These are phyloP conservation scores for Amanita jacksonii DNA, from an alignment of 768 basidiomycete genomes.

Conservation along the genomic window DNA sequence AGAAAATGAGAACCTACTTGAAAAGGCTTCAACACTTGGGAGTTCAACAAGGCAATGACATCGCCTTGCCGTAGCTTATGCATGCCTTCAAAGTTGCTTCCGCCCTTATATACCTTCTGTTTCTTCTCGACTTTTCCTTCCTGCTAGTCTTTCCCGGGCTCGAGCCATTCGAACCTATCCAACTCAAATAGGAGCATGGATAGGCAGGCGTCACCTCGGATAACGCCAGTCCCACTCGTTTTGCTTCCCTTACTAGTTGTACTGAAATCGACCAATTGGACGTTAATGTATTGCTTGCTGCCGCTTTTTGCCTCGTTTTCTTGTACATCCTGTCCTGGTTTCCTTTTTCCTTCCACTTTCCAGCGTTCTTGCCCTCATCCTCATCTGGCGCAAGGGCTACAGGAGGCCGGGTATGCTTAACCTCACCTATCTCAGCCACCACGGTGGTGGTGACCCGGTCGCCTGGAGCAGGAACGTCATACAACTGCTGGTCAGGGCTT, in stretches of 20 bases:
- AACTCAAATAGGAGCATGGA: conserved; percentile 80
- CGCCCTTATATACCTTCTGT: conserved; percentile 72
- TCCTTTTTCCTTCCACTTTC: conserved; percentile 25
- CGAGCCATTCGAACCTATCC: conserved; percentile 37
- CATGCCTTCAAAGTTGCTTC: conserved; percentile 81
- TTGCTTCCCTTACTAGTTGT: conserved; percentile 47
- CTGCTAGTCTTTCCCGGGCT: conserved; percentile 23
- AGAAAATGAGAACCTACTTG: conserved; percentile 40
- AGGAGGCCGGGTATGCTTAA: conserved; percentile 64
- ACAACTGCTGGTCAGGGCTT: conserved; percentile 68
- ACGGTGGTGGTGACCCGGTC: conserved; percentile 98
- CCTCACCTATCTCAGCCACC: conserved; percentile 80
- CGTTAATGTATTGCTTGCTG: conserved; percentile 75
- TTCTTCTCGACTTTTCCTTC: conserved; percentile 34
- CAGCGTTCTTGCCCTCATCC: conserved; percentile 19
- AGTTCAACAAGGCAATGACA: conserved; percentile 85
- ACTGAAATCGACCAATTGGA: conserved; percentile 80
- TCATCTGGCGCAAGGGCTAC: conserved; percentile 44
- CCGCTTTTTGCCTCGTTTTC: conserved; percentile 36
- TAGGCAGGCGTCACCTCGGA: conserved; percentile 79
- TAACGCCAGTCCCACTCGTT: conserved; percentile 43
- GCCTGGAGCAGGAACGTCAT: conserved; percentile 84
- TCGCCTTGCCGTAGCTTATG: conserved; percentile 83
- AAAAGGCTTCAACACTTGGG: conserved; percentile 77
- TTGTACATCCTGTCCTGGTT: conserved; percentile 21